Percentiles rank a stretch among this genome's conserved stretches.
Evolutionary conservation across 2,329 filamentous ascomycete species (phyloP).

Genomic region (Fusarium xylarioides): DNA sequence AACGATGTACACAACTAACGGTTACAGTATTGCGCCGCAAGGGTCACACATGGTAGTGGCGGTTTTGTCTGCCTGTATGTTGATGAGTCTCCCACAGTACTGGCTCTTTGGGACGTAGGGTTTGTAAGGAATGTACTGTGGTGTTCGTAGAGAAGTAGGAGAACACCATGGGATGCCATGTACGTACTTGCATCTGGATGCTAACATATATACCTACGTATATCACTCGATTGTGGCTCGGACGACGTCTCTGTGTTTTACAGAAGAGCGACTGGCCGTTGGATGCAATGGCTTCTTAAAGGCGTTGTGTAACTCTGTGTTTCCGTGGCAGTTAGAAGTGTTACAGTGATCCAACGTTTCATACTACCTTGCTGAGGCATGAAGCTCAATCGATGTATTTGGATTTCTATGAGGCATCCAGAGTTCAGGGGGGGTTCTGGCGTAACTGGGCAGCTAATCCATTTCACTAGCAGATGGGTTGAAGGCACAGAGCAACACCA

Average conservation of each 20-base stretch:
- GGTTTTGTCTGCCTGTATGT: neutral
- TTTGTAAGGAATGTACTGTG: neutral
- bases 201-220: neutral
- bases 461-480: neutral
- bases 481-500: neutral
- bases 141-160: neutral
- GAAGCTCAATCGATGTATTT: neutral
- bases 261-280: slow-evolving; percentile 1
- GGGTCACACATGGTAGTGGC: slow-evolving; percentile 12
- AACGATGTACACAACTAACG: slow-evolving; percentile 1
- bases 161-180: neutral
- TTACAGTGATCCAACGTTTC: slow-evolving; percentile 16
- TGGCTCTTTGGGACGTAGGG: neutral
- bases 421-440: neutral
- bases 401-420: neutral
- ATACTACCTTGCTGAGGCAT: slow-evolving; percentile 3
- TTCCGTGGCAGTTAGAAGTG: slow-evolving; percentile 19
- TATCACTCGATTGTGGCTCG: neutral
- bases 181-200: neutral
- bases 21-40: slow-evolving; percentile 7
- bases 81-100: neutral
- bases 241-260: neutral
- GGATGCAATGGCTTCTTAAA: neutral
- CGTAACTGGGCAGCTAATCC: neutral
- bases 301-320: slow-evolving; percentile 13